These are phyloP conservation scores for Arctium lappa DNA, from an alignment of 129 eudicot species.

Conservation along the genomic window DNA sequence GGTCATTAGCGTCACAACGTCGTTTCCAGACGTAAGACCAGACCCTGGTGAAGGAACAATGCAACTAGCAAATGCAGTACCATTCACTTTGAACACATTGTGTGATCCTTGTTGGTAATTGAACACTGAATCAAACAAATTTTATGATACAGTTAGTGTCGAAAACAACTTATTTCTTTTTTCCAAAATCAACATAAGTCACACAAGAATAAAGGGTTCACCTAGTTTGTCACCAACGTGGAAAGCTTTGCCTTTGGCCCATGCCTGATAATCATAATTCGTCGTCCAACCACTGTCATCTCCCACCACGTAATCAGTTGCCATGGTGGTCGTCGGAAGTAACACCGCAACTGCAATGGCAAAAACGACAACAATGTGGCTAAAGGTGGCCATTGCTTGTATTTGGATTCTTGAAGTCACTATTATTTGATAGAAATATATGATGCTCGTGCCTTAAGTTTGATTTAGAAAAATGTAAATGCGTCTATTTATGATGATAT, in stretches of 20 bases:
- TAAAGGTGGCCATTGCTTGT: slow-evolving; percentile 24
- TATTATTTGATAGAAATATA: background rate
- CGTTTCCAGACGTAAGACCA: slow-evolving; percentile 30
- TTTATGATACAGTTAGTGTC: background rate
- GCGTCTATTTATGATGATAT: slow-evolving; percentile 18
- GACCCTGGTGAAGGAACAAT: slow-evolving; percentile 6
- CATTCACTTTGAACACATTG: slow-evolving; percentile 46
- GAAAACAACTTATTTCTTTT: background rate
- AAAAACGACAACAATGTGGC: slow-evolving; percentile 12
- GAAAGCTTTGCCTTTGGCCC: slow-evolving; percentile 39
- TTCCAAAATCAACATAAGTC: background rate
- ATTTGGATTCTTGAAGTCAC: background rate
- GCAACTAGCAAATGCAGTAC: slow-evolving; percentile 27
- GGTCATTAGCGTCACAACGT: slow-evolving; percentile 25
- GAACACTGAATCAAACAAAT: slow-evolving; percentile 30
- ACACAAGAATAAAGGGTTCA: background rate
- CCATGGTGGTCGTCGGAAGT: slow-evolving; percentile 25
- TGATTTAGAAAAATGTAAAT: background rate
- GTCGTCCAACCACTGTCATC: slow-evolving; percentile 33
- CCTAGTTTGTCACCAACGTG: slow-evolving; percentile 43
- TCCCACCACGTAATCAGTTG: slow-evolving; percentile 39
- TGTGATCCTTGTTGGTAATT: slow-evolving; percentile 28
- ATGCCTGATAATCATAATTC: slow-evolving; percentile 19
- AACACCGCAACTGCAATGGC: slow-evolving; percentile 9
- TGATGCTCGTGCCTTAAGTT: background rate